Conservation (phyloP, 306 rosid species). For the Acacia acuminata region DNA sequence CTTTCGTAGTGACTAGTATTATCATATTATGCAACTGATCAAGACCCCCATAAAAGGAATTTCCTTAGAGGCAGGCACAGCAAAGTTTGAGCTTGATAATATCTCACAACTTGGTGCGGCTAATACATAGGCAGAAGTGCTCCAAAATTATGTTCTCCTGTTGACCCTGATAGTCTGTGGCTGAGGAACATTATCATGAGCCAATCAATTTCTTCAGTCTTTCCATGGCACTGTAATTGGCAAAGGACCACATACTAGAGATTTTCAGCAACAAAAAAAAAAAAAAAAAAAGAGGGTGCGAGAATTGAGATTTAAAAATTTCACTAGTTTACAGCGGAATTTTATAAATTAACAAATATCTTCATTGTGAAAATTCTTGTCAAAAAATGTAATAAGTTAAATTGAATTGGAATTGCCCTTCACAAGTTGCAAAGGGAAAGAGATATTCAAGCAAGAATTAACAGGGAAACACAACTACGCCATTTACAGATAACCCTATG, state of each 20-base stretch:
- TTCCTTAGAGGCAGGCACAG: neutral
- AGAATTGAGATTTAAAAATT: conserved; percentile 2
- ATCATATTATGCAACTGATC: conserved; percentile 15
- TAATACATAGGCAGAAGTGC: conserved; percentile 12
- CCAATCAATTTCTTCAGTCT: conserved; percentile 54
- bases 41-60: neutral
- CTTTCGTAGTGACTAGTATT: neutral
- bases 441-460: conserved; percentile 3
- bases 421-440: conserved; percentile 10
- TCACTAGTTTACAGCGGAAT: neutral
- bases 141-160: conserved; percentile 21
- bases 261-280: neutral
- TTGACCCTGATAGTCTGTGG: conserved; percentile 15
- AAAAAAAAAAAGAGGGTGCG: neutral
- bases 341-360: conserved; percentile 3
- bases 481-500: neutral
- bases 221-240: conserved; percentile 58
- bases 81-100: neutral
- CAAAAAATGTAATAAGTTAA: neutral
- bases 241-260: conserved; percentile 11
- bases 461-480: conserved; percentile 11
- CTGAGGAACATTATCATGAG: conserved; percentile 24
- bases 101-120: conserved; percentile 14
- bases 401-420: neutral
- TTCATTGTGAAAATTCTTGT: neutral